Evolutionary conservation across 257 asterid species (phyloP), one percentile per base, ranked within the genome.

Genomic region (Echium plantagineum): DNA sequence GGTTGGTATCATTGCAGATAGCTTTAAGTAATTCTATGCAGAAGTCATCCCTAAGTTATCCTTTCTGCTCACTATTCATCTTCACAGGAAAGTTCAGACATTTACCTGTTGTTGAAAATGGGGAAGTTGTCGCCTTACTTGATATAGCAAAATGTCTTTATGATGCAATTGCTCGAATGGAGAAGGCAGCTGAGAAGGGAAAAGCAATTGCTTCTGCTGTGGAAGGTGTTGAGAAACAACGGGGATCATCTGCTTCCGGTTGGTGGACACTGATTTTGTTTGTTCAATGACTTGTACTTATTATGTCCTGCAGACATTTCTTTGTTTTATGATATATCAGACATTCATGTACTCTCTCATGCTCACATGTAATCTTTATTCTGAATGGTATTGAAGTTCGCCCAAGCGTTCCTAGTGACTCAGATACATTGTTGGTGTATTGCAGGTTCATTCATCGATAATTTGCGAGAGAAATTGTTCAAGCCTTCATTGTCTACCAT

Each of bases 141-240:
- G 99, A 93, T 78, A 93, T 93, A 64, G 90, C 97, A 52, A 93
- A 89, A 71, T 93, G 99, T 71, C 75, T 93, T 69, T 89, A 93
- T 38, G 99, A 93, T 77, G 99, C 97, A 55, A 89, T 93, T 20
- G 90, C 99, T 66, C 95, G 99, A 66, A 71, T 93, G 90, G 99
- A 93, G 78, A 83, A 96, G 75, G 95, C 94, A 24, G 87, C 97
- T 57, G 99, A 93, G 81, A 93, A 93, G 81, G 99, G 99, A 66
- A 93, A 93, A 76, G 97, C 99, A 64, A 89, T 89, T 58, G 96
- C 97, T 21, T 95, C 97, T 71, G 95, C 96, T 26, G 98, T 93
- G 63, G 95, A 93, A 82, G 97, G 98, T 55, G 98, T 86, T 63
- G 98, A 93, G 75, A 93, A 86, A 76, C 97, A 89, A 61, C 89